A percentile compares a stretch with the other conserved stretches of the same genome.
phyloP scores from a whole-genome alignment of 106 monocot genomes.

The Phalaenopsis aphrodite region DNA sequence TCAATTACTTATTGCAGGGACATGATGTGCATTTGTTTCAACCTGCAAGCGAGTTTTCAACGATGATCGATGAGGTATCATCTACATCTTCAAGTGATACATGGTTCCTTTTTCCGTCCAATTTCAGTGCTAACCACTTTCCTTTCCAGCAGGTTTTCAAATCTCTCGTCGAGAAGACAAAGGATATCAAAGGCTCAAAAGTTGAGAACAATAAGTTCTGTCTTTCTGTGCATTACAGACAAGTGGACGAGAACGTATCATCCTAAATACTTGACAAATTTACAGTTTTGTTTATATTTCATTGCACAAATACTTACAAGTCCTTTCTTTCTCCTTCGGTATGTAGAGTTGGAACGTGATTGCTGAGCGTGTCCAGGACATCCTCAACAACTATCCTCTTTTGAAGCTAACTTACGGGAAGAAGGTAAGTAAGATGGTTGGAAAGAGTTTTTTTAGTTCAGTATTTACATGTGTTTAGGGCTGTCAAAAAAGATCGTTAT shows the following conservation, averaged over 20 bases:
- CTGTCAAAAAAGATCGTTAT: too few relatives aligned
- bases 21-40: conserved; percentile 58
- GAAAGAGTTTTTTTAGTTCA: too few relatives aligned
- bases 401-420: neutral
- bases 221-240: conserved; percentile 82
- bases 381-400: conserved; percentile 2
- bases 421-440: neutral
- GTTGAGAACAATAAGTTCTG: conserved; percentile 84
- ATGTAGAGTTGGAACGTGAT: neutral
- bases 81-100: neutral
- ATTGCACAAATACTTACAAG: neutral
- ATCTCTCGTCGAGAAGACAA: conserved; percentile 55
- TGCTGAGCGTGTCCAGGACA: neutral
- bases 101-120: neutral
- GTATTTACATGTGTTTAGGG: too few relatives aligned
- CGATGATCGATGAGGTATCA: conserved; percentile 68
- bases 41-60: conserved; percentile 67
- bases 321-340: neutral
- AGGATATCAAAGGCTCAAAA: conserved; percentile 49
- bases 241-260: conserved; percentile 54
- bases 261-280: neutral
- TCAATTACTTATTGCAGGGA: conserved; percentile 21
- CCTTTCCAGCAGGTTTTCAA: conserved; percentile 43
- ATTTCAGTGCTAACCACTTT: neutral
- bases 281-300: neutral